These are phyloP conservation scores for Sarocladiaceae sp. DNA, from an alignment of 2,329 filamentous ascomycete genomes.

Conservation along the genomic window DNA sequence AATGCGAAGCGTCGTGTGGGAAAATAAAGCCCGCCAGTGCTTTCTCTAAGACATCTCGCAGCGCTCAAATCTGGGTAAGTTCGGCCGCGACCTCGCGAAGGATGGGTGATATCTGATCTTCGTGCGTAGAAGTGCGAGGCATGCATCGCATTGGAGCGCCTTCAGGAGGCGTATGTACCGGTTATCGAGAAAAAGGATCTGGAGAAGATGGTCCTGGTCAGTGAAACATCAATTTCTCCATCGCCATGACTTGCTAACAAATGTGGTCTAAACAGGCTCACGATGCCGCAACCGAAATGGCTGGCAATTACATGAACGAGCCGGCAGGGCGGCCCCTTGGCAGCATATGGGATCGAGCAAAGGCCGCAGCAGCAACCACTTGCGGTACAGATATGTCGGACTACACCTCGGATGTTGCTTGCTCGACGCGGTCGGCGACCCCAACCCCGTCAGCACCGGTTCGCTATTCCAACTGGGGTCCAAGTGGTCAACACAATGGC, in stretches of 20 bases:
- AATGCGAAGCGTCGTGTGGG: background rate
- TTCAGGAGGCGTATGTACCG: background rate
- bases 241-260: background rate
- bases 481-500: too few relatives aligned
- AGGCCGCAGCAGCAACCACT: background rate
- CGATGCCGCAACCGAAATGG: background rate
- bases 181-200: background rate
- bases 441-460: too few relatives aligned
- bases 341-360: background rate
- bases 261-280: background rate
- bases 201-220: background rate
- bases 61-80: background rate
- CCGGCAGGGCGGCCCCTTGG: background rate
- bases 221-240: background rate
- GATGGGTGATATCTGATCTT: background rate
- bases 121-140: background rate
- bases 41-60: background rate
- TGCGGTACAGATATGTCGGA: background rate
- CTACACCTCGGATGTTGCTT: background rate
- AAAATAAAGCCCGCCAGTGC: background rate
- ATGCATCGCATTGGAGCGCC: background rate
- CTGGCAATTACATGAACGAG: background rate
- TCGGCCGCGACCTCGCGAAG: background rate
- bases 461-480: too few relatives aligned
- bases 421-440: background rate